Evolutionary conservation across 805 yeast species (phyloP).

Genomic region (Metschnikowia orientalis): DNA sequence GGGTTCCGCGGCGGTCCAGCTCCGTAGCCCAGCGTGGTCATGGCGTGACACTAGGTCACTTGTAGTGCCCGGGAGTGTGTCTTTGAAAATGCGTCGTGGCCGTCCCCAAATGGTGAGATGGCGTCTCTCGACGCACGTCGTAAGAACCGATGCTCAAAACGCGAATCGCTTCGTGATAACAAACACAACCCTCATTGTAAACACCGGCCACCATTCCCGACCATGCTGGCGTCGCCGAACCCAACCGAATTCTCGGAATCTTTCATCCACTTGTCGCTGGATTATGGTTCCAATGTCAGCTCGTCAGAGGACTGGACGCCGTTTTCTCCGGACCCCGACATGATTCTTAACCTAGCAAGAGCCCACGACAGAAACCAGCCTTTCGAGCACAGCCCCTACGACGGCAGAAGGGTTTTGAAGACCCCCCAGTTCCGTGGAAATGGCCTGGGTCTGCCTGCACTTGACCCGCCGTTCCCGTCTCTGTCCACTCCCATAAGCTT

Average conservation of each 20-base stretch:
- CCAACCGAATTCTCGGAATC: conserved; percentile 25
- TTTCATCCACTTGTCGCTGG: conserved; percentile 26
- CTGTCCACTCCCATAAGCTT: too few relatives aligned
- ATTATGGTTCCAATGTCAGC: conserved; percentile 17
- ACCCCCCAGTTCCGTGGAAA: too few relatives aligned
- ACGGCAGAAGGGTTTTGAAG: too few relatives aligned
- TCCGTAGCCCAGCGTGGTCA: too few relatives aligned
- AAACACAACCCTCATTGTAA: conserved; percentile 1
- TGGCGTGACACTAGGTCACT: too few relatives aligned
- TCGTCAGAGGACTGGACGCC: conserved; percentile 8
- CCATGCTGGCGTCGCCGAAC: conserved; percentile 9
- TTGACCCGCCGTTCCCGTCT: too few relatives aligned
- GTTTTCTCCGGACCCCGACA: conserved; percentile 2
- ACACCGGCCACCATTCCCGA: too few relatives aligned
- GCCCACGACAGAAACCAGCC: conserved; percentile 8
- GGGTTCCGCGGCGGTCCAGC: too few relatives aligned
- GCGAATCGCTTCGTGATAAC: conserved; percentile 1
- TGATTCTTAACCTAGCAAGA: conserved; percentile 6
- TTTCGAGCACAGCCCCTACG: conserved; percentile 1
- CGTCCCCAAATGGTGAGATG: too few relatives aligned
- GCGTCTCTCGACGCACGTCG: conserved; percentile 2
- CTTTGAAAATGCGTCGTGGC: too few relatives aligned
- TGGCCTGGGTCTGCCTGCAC: too few relatives aligned
- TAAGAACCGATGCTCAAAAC: conserved; percentile 3
- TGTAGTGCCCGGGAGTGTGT: too few relatives aligned